A percentile compares a stretch with the other conserved stretches of the same genome.
Evolutionary conservation across 371 early-diverging fungal genomes (phyloP).

Genomic region (Massospora cicadina): DNA sequence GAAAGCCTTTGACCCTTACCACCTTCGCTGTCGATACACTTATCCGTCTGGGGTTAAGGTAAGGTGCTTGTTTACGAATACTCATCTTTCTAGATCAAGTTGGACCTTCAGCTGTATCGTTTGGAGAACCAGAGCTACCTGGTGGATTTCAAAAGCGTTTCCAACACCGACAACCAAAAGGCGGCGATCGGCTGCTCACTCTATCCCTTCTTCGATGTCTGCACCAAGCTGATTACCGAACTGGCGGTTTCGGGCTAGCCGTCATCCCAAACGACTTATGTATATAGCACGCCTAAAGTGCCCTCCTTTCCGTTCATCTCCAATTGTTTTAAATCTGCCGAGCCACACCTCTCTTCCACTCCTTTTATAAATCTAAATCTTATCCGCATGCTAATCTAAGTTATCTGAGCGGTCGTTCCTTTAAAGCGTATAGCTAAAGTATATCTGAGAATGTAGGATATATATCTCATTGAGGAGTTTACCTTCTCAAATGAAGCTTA

Average conservation of each 20-base stretch:
- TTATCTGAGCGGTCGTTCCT: too few species aligned
- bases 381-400: too few species aligned
- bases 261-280: too few species aligned
- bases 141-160: slow-evolving; percentile 79
- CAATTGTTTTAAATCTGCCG: background rate
- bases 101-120: slow-evolving; percentile 86
- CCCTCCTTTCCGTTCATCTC: background rate
- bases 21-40: slow-evolving; percentile 51
- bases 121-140: slow-evolving; percentile 77
- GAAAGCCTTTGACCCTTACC: slow-evolving; percentile 75
- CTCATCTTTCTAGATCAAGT: slow-evolving; percentile 35
- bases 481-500: too few species aligned
- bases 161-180: slow-evolving; percentile 11
- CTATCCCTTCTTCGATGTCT: slow-evolving; percentile 90
- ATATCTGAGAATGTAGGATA: too few species aligned
- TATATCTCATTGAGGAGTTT: too few species aligned
- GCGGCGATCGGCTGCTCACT: slow-evolving; percentile 23
- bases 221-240: slow-evolving; percentile 82
- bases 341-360: too few species aligned
- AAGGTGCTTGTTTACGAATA: slow-evolving; percentile 8
- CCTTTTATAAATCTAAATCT: too few species aligned
- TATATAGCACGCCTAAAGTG: background rate
- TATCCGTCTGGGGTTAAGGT: slow-evolving; percentile 25
- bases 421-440: too few species aligned
- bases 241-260: slow-evolving; percentile 37